Conservation (phyloP, 2,329 filamentous ascomycete species). For the Calonectria pseudoturangicola region DNA sequence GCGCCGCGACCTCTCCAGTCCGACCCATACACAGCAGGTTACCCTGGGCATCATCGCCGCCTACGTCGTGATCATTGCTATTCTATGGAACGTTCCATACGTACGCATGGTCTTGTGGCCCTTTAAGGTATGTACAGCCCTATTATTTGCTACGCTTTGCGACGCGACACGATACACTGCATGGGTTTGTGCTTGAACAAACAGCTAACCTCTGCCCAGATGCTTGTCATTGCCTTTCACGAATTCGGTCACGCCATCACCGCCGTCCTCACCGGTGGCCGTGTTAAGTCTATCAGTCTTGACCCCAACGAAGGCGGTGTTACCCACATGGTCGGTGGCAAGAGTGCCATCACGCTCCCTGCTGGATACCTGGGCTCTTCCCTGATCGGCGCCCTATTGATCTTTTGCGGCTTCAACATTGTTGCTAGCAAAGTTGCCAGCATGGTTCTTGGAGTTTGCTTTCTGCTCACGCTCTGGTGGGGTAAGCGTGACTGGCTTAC, state of each 20-base stretch:
- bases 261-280: conserved; percentile 82
- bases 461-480: conserved; percentile 89
- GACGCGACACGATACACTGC: conserved; percentile 10
- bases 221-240: conserved; percentile 90
- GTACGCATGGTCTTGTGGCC: conserved; percentile 85
- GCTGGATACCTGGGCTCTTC: conserved; percentile 87
- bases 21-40: conserved; percentile 81
- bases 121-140: conserved; percentile 77
- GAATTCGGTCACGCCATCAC: conserved; percentile 86
- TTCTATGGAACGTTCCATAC: conserved; percentile 88
- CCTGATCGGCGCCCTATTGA: conserved; percentile 84
- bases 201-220: conserved; percentile 66
- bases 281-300: conserved; percentile 83
- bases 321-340: conserved; percentile 85
- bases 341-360: conserved; percentile 81
- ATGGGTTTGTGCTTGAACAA: neutral
- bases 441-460: conserved; percentile 82
- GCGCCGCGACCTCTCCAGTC: conserved; percentile 72
- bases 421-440: conserved; percentile 88
- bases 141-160: conserved; percentile 3
- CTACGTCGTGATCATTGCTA: conserved; percentile 83
- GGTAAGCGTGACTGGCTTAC: conserved; percentile 86
- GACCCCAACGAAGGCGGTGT: conserved; percentile 88
- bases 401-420: conserved; percentile 88
- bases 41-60: conserved; percentile 82